phyloP scores from a whole-genome alignment of 2,329 filamentous ascomycete species.

The Monilinia polystroma region DNA sequence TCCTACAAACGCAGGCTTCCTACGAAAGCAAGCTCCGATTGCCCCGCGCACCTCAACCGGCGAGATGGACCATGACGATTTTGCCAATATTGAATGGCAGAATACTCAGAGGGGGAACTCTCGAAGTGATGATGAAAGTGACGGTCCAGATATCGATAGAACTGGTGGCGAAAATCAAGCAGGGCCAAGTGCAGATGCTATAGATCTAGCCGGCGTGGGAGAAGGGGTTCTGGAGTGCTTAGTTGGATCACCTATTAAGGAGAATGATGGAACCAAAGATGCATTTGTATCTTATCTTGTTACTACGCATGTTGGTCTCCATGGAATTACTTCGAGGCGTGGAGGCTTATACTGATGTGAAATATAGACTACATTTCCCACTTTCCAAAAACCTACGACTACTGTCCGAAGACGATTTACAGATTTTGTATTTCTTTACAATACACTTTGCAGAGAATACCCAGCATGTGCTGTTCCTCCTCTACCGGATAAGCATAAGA shows the following conservation, averaged over 20 bases:
- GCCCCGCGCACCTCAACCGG: conserved; percentile 28
- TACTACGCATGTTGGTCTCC: conserved; percentile 71
- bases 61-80: conserved; percentile 57
- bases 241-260: conserved; percentile 83
- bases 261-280: conserved; percentile 95
- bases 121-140: conserved; percentile 43
- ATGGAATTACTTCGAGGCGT: neutral
- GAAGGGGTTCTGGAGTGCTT: conserved; percentile 78
- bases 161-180: conserved; percentile 34
- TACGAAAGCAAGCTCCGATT: conserved; percentile 13
- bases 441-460: conserved; percentile 82
- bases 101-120: conserved; percentile 53
- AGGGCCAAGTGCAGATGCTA: conserved; percentile 40
- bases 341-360: conserved; percentile 28
- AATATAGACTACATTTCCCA: conserved; percentile 84
- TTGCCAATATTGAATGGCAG: conserved; percentile 78
- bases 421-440: conserved; percentile 96
- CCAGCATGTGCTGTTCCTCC: conserved; percentile 91
- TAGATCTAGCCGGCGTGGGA: conserved; percentile 62
- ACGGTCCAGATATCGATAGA: conserved; percentile 15
- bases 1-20: neutral
- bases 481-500: conserved; percentile 96
- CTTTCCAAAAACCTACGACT: conserved; percentile 80
- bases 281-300: conserved; percentile 95
- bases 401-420: conserved; percentile 88